A percentile compares a stretch with the other conserved stretches of the same genome.
Conservation (phyloP, 1,284 basidiomycete species). For the Cutaneotrichosporon mucoides region DNA sequence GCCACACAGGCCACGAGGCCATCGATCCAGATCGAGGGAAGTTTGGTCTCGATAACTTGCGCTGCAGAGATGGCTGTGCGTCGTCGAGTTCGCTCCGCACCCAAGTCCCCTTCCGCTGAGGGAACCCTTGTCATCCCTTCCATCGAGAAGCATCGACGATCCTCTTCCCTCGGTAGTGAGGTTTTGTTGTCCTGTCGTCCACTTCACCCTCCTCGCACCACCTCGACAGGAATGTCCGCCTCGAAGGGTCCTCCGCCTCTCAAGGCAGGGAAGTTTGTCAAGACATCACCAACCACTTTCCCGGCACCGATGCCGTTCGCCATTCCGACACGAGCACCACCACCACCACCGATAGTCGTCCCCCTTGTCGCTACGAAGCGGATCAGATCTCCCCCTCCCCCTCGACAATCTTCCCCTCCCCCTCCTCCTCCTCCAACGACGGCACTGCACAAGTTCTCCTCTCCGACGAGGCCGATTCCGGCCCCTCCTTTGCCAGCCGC, state of each 20-base stretch:
- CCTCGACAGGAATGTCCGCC: background rate
- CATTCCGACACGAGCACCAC: background rate
- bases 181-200: background rate
- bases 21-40: background rate
- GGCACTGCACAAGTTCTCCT: background rate
- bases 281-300: background rate
- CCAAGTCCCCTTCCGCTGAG: background rate
- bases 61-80: conserved; percentile 1
- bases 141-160: conserved; percentile 1
- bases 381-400: background rate
- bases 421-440: background rate
- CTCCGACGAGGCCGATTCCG: background rate
- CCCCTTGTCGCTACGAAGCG: background rate
- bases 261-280: background rate
- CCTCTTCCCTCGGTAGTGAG: conserved; percentile 1
- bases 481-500: background rate
- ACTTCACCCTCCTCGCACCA: background rate
- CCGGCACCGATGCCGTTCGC: background rate
- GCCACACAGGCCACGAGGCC: background rate
- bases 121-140: background rate
- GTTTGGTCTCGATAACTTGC: background rate
- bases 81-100: background rate
- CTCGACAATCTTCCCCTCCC: background rate
- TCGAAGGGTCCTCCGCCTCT: background rate
- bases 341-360: conserved; percentile 3